Percentiles rank a stretch among this genome's conserved stretches.
Conservation (phyloP, 768 basidiomycete genomes). For the Thelephora aurantiotincta region DNA sequence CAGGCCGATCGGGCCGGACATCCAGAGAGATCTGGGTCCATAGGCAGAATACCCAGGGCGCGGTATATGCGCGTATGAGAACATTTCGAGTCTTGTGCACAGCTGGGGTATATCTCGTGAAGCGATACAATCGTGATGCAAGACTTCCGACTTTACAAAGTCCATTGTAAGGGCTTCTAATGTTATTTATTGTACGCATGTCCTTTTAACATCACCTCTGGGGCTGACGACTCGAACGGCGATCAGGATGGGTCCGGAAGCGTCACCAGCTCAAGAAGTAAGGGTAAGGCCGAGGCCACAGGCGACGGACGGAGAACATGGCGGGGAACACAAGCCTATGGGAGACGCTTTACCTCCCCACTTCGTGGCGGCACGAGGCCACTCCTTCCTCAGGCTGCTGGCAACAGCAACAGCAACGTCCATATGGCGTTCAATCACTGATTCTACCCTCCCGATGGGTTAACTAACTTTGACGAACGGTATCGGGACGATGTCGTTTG, state of each 20-base stretch:
- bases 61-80: too few relatives aligned
- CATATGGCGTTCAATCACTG: constrained; percentile 21
- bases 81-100: too few relatives aligned
- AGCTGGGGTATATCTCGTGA: too few relatives aligned
- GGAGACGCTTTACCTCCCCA: constrained; percentile 19
- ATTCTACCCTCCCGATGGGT: constrained; percentile 19
- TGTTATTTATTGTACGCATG: too few relatives aligned
- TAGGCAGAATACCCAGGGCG: too few relatives aligned
- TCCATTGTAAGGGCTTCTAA: too few relatives aligned
- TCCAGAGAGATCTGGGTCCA: too few relatives aligned
- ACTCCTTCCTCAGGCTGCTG: constrained; percentile 15
- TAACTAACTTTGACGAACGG: constrained; percentile 13
- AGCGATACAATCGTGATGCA: too few relatives aligned
- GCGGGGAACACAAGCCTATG: constrained; percentile 12
- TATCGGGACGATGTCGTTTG: constrained; percentile 15
- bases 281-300: constrained; percentile 1
- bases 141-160: too few relatives aligned
- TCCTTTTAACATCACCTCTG: too few relatives aligned
- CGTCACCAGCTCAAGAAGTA: not conserved
- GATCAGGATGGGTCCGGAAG: constrained; percentile 2
- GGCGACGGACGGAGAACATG: not conserved
- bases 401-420: constrained; percentile 4
- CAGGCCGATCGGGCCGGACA: too few relatives aligned
- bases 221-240: not conserved
- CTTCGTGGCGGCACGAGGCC: constrained; percentile 20